These are phyloP conservation scores for Alternaria burnsii DNA, from an alignment of 2,329 filamentous ascomycete genomes.

Conservation along the genomic window DNA sequence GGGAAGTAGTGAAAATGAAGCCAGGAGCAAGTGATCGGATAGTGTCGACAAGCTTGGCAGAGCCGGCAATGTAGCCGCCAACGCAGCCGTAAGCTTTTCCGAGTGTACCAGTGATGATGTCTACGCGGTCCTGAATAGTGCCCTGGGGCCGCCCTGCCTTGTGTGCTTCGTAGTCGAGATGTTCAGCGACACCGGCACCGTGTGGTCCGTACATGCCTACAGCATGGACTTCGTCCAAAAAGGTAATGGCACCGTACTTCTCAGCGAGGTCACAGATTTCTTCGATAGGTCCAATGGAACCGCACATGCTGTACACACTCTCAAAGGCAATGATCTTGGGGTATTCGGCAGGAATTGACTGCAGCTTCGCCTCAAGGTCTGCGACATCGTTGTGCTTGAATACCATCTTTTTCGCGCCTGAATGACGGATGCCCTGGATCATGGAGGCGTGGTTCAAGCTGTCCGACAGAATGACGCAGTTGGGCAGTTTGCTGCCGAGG, in stretches of 20 bases:
- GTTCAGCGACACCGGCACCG: constrained; percentile 95
- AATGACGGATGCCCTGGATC: constrained; percentile 99
- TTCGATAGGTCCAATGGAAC: constrained; percentile 94
- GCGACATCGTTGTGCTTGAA: constrained; percentile 98
- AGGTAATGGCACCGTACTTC: constrained; percentile 97
- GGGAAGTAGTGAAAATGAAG: constrained; percentile 98
- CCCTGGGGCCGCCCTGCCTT: constrained; percentile 75
- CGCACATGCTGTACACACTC: constrained; percentile 99
- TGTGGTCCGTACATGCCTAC: constrained; percentile 99
- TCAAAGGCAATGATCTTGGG: constrained; percentile 99
- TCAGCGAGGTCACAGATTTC: constrained; percentile 95
- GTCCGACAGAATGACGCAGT: constrained; percentile 97
- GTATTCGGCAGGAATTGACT: constrained; percentile 80
- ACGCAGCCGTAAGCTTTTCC: constrained; percentile 98
- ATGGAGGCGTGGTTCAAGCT: constrained; percentile 98
- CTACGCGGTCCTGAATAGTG: constrained; percentile 92
- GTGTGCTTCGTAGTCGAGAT: constrained; percentile 92
- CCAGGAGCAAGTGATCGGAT: constrained; percentile 94
- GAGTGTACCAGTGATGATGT: constrained; percentile 97
- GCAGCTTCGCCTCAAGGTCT: constrained; percentile 91
- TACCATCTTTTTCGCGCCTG: constrained; percentile 94
- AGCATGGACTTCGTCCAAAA: constrained; percentile 97
- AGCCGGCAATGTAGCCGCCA: constrained; percentile 96
- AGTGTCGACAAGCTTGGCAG: constrained; percentile 84
- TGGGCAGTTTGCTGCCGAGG: constrained; percentile 93